Base-by-base conservation (phyloP, 2,329 filamentous ascomycete genomes). In the Diaporthe vaccinii region DNA sequence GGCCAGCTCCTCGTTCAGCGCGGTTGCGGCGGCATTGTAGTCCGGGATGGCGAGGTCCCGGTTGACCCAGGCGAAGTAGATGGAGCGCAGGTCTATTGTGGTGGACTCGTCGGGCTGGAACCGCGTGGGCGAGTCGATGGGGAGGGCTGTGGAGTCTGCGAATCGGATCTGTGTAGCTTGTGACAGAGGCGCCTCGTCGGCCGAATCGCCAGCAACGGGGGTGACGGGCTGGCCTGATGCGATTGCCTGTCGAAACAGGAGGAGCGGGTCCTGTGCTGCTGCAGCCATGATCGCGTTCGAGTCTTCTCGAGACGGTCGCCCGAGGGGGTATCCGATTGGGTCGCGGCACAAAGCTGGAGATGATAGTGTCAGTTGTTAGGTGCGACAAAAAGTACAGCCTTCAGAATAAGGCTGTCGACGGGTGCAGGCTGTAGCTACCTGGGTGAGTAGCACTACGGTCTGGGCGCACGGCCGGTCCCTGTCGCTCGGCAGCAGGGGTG, bases 11-110 rank as follows among this genome's bases (percentile, higher is more conserved):
- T 94, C 92, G 82, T 98, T 98, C 74, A 98, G 89, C 79, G 92
- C 89, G 80, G 94, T 92, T 20, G 95, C 94, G 0, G 93, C 93
- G 36, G 93, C 91, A 84, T 98, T 97, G 89, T 98, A 98, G 80
- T 98, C 95, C 15, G 94, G 94, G 78, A 98, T 95, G 73, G 93
- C 92, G 73, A 93, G 92, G 86, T 98, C 96, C 84, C 95, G 95
- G 85, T 98, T 97, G 81, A 94, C 89, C 95, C 95, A 99, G 74
- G 95, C 95, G 82, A 98, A 98, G 87, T 96, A 98, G 85, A 98
- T 96, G 83, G 94, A 97, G 82, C 97, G 95, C 79, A 99, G 88
- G 82, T 98, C 95, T 80, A 98, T 92, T 6, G 93, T 89, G 74
- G 89, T 87, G 65, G 91, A 89, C 80, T 90, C 91, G 75, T 91